Evolutionary conservation across 768 basidiomycete species (phyloP).

Genomic region (Pholiota microspora): DNA sequence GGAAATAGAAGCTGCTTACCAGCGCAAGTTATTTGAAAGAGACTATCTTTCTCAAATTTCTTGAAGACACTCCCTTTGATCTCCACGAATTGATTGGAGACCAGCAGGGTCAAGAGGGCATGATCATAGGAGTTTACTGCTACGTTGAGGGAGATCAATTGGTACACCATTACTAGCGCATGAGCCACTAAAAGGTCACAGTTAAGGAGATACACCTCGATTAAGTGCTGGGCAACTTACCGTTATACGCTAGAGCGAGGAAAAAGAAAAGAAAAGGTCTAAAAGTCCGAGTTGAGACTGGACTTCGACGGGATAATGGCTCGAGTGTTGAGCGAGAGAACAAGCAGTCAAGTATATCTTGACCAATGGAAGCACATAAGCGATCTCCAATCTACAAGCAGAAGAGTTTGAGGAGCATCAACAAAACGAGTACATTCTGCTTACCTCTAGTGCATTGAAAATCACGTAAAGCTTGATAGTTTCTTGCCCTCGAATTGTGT

Average conservation of each 20-base stretch:
- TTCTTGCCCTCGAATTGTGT: conserved; percentile 95
- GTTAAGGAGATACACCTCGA: no score
- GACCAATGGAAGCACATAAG: conserved; percentile 93
- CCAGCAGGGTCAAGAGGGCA: conserved; percentile 86
- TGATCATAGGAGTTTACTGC: conserved; percentile 99
- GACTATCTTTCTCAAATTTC: conserved; percentile 97
- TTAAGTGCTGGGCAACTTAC: no score
- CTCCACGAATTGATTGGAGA: conserved; percentile 99
- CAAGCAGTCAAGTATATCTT: conserved; percentile 94
- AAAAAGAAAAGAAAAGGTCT: conserved; percentile 83
- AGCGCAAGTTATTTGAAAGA: conserved; percentile 98
- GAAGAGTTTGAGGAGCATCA: background rate
- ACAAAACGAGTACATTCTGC: conserved; percentile 18
- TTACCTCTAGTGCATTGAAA: conserved; percentile 95
- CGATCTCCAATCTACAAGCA: conserved; percentile 83
- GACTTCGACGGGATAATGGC: conserved; percentile 60
- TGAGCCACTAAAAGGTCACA: conserved; percentile 77
- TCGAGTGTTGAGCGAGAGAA: conserved; percentile 91
- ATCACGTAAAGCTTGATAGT: conserved; percentile 99
- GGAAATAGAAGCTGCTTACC: conserved; percentile 42
- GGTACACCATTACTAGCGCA: conserved; percentile 93
- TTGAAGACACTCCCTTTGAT: conserved; percentile 99
- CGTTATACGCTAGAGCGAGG: conserved; percentile 78
- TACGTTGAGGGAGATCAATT: conserved; percentile 91
- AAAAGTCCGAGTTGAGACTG: conserved; percentile 63